Evolutionary conservation across 305 asterid genomes (phyloP), one percentile per base, ranked within the genome.

Genomic region (Fraxinus albicans): DNA sequence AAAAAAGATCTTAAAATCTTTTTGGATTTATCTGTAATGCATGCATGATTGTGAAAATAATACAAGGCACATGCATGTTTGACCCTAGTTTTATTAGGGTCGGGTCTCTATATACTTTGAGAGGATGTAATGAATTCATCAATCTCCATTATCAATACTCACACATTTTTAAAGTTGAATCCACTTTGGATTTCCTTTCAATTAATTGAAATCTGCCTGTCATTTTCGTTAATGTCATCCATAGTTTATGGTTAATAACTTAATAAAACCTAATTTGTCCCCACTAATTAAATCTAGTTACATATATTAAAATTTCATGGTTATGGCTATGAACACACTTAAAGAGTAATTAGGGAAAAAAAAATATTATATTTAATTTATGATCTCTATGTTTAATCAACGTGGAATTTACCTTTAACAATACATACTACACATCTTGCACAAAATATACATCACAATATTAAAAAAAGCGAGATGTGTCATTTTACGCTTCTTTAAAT

Each of bases 41-140:
- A 74, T 87, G 84, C 83, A 83, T 87, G 89, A 84, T 80, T 84
- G 87, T 86, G 77, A 44, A 80, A 83, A 82, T 87, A 81, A 84
- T 83, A 78, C 36, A 76, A 69, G 87, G 90, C 93, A 88, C 93
- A 90, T 90, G 93, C 88, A 85, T 82, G 73, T 87, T 90, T 90
- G 91, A 90, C 93, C 90, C 88, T 90, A 90, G 80, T 81, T 82
- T 84, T 82, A 83, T 87, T 87, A 86, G 91, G 87, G 80, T 12
- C 19, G 67, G 60, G 67, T 47, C 40, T 55, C 80, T 50, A 77
- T 77, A 77, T 1, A 13, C 76, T 77, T 47, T 77, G 42, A 47
- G 69, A 33, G 80, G 69, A 77, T 25, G 65, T 47, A 25, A 77
- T 77, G 76, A 70, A 31, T 31, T 31, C 40, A 70, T 29, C 76